Evolutionary conservation across 345 rosid genomes (phyloP), one percentile per base, ranked within the genome.

Genomic region (Bruguiera sexangula): DNA sequence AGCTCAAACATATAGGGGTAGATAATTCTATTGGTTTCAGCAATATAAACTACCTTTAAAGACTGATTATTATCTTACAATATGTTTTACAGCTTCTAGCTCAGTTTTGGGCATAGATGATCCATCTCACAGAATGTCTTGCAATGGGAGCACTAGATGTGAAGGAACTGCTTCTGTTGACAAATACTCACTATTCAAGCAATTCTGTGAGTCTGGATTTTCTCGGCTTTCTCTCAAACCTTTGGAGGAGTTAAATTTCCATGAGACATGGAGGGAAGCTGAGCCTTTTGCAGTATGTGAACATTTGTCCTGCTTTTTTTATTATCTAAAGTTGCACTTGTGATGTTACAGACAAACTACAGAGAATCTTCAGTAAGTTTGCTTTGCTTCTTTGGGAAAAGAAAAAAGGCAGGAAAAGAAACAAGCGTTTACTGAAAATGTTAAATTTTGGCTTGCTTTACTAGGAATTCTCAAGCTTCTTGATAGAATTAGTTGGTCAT

Each of bases 191-290:
- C 84, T 85, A 27, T 89, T 91, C 68, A 82, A 83, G 79, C 84
- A 84, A 75, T 91, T 84, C 67, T 73, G 85, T 69, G 52, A 58
- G 75, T 85, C 96, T 62, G 98, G 95, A 74, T 82, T 94, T 69
- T 78, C 83, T 57, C 87, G 86, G 66, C 89, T 91, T 53, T 86
- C 81, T 71, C 85, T 94, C 69, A 70, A 84, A 55, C 87, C 83
- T 61, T 73, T 72, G 69, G 78, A 48, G 74, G 86, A 83, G 77
- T 79, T 76, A 54, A 73, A 84, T 83, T 61, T 89, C 54, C 69
- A 16, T 60, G 78, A 63, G 63, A 82, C 84, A 62, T 94, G 97
- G 98, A 80, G 75, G 46, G 86, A 89, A 76, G 78, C 70, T 70
- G 84, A 84, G 71, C 88, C 87, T 34, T 86, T 80, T 74, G 78